Base-by-base conservation (phyloP, 495 filamentous ascomycete genomes). In the Lasiosphaeria miniovina region DNA sequence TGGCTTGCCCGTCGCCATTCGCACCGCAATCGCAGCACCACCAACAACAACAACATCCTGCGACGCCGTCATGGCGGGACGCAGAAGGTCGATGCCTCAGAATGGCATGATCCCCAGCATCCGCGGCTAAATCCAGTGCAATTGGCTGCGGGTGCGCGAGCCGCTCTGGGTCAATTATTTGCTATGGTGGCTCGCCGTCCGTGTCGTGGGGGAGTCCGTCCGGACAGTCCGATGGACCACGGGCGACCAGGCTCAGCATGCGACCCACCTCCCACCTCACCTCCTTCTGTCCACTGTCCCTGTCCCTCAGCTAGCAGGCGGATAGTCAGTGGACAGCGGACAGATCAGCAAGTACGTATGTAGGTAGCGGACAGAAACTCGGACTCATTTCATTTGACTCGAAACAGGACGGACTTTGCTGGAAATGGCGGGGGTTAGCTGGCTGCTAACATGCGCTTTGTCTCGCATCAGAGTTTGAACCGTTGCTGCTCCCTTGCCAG, bases 61-160 rank as follows among this genome's bases (percentile, higher is more conserved):
- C 38, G 33, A 45, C 38, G 33, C 40, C 7, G 45, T 32, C 24
- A 7, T 49, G 14, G 55, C 55, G 9, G 49, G 52, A 55, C 36
- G 34, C 51, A 33, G 34, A 40, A 57, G 49, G 33, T 54, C 54
- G 11, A 36, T 38, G 49, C 41, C 15, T 15, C 15, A 40, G 36
- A 55, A 55, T 62, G 62, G 61, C 62, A 59, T 63, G 59, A 62
- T 61, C 32, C 24, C 48, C 45, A 58, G 35, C 32, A 36, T 43
- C 61, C 59, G 61, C 67, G 67, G 67, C 67, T 67, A 69, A 67
- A 67, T 67, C 61, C 49, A 64, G 57, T 52, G 48, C 64, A 66
- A 64, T 65, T 65, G 61, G 66, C 60, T 61, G 58, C 38, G 54
- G 61, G 55, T 38, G 46, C 54, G 58, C 63, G 66, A 65, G 63